phyloP scores from a whole-genome alignment of 306 rosid genomes.

The Pyrus bretschneideri region DNA sequence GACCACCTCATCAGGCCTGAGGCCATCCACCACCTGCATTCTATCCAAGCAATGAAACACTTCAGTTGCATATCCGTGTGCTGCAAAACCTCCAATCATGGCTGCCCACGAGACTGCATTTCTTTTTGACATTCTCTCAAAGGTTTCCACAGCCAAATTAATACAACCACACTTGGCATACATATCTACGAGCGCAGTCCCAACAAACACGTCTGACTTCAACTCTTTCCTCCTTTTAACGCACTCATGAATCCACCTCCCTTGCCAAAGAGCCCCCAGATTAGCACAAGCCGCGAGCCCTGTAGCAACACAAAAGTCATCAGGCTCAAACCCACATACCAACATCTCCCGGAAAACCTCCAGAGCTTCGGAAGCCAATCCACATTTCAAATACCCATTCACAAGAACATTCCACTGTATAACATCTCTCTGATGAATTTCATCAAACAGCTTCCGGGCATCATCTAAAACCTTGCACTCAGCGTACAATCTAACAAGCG shows the following conservation, averaged over 20 bases:
- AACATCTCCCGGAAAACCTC: constrained; percentile 18
- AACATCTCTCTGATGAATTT: constrained; percentile 28
- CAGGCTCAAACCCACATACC: constrained; percentile 21
- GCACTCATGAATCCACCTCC: constrained; percentile 38
- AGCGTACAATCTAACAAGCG: constrained; percentile 13
- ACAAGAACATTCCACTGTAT: constrained; percentile 38
- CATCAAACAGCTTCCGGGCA: constrained; percentile 34
- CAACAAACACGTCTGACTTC: constrained; percentile 20
- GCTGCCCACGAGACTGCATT: constrained; percentile 44
- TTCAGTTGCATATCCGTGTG: constrained; percentile 21
- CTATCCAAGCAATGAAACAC: constrained; percentile 26
- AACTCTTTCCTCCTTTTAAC: constrained; percentile 19
- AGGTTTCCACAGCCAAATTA: constrained; percentile 33
- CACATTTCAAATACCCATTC: constrained; percentile 25
- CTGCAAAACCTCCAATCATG: constrained; percentile 33
- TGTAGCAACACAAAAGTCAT: constrained; percentile 31
- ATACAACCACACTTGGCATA: constrained; percentile 39
- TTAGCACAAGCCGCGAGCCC: constrained; percentile 32
- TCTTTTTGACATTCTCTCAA: constrained; percentile 27
- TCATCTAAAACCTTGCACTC: constrained; percentile 19
- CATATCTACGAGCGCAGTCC: constrained; percentile 38
- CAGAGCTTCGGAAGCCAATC: constrained; percentile 29
- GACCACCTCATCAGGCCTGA: constrained; percentile 35
- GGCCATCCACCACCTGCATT: constrained; percentile 30
- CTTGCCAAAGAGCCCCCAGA: constrained; percentile 32